Conservation (phyloP, 768 basidiomycete species). For the Amanita rubescens region DNA sequence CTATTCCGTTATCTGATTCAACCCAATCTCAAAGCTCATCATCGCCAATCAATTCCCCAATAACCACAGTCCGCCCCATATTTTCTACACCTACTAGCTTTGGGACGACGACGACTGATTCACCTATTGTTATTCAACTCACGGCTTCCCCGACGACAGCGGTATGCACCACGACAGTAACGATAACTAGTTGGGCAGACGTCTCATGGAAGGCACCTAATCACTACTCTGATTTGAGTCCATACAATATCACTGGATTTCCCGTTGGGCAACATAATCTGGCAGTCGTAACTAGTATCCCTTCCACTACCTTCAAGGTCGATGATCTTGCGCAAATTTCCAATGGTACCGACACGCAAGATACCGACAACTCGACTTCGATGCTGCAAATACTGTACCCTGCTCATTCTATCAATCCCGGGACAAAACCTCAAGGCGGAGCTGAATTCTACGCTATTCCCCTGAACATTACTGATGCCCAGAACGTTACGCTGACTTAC, state of each 20-base stretch:
- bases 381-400: slow-evolving; percentile 65
- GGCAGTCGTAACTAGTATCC: slow-evolving; percentile 44
- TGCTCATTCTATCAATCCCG: slow-evolving; percentile 61
- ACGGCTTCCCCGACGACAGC: too few species aligned
- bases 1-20: slow-evolving; percentile 3
- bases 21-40: neutral
- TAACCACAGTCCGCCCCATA: neutral
- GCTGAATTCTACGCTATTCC: slow-evolving; percentile 58
- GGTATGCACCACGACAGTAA: too few species aligned
- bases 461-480: slow-evolving; percentile 35
- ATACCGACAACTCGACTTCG: slow-evolving; percentile 25
- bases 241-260: slow-evolving; percentile 54
- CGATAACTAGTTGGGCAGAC: slow-evolving; percentile 4
- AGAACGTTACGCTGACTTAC: slow-evolving; percentile 54
- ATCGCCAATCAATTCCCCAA: neutral
- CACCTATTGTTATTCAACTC: too few species aligned
- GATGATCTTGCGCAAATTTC: slow-evolving; percentile 2
- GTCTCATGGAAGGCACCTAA: slow-evolving; percentile 45
- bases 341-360: neutral
- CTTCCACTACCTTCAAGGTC: slow-evolving; percentile 29
- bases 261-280: slow-evolving; percentile 49
- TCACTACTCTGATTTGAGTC: slow-evolving; percentile 47
- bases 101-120: neutral
- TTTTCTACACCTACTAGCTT: neutral
- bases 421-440: slow-evolving; percentile 55